A percentile compares a stretch with the other conserved stretches of the same genome.
phyloP scores from a whole-genome alignment of 2,329 filamentous ascomycete genomes.

The Penicillium paneum region DNA sequence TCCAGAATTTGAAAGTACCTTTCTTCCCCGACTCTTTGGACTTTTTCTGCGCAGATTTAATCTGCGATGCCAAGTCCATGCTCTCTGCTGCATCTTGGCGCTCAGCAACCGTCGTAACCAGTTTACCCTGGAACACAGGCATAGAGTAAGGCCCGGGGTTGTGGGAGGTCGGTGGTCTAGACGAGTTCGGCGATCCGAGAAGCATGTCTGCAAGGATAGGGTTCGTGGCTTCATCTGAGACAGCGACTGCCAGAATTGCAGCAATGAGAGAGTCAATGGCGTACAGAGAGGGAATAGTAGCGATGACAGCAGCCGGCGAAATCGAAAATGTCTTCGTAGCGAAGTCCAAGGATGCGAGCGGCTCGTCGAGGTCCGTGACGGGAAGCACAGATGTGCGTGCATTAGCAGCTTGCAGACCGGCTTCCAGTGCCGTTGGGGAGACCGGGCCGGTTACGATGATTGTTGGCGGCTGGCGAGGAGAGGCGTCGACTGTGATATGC shows the following conservation, averaged over 20 bases:
- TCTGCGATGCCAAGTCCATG: constrained; percentile 34
- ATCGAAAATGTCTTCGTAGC: constrained; percentile 42
- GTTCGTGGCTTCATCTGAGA: constrained; percentile 43
- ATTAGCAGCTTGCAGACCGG: constrained; percentile 32
- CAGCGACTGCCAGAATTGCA: constrained; percentile 45
- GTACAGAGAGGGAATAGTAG: constrained; percentile 46
- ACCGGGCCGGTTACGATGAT: constrained; percentile 41
- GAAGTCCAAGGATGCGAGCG: constrained; percentile 45
- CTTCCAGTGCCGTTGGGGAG: constrained; percentile 35
- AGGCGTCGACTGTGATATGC: constrained; percentile 39
- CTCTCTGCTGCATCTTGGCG: constrained; percentile 43
- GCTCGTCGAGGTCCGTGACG: constrained; percentile 37
- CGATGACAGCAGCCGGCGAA: constrained; percentile 39
- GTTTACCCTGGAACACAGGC: constrained; percentile 25
- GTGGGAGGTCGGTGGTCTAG: constrained; percentile 7
- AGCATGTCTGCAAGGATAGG: constrained; percentile 39
- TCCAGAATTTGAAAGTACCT: constrained; percentile 20
- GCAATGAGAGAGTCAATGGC: constrained; percentile 48
- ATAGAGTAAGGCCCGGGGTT: constrained; percentile 12
- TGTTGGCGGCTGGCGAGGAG: constrained; percentile 31
- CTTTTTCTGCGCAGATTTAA: constrained; percentile 26
- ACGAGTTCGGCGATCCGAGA: constrained; percentile 21
- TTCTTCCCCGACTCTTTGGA: constrained; percentile 12
- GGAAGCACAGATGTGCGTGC: constrained; percentile 41
- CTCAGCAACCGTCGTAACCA: constrained; percentile 42